A percentile compares a stretch with the other conserved stretches of the same genome.
phyloP scores from a whole-genome alignment of 805 yeast genomes.

The Zygotorulaspora florentina region DNA sequence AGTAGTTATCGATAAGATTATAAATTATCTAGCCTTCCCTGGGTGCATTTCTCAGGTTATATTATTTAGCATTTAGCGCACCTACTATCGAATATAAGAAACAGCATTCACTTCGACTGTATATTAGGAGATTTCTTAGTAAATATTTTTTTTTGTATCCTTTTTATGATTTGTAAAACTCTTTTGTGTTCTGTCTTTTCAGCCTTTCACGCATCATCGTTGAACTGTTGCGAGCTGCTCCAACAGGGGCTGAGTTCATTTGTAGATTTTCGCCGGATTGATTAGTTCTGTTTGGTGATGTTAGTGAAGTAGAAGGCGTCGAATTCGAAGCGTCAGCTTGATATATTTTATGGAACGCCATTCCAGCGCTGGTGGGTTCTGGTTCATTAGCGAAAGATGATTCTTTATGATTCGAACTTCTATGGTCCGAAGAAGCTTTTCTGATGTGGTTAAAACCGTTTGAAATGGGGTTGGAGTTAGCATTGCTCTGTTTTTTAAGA shows the following conservation, averaged over 20 bases:
- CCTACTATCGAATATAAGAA: too few relatives aligned
- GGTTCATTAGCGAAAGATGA: slow-evolving; percentile 6
- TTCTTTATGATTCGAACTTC: slow-evolving; percentile 3
- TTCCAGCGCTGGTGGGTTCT: slow-evolving; percentile 17
- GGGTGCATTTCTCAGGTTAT: too few relatives aligned
- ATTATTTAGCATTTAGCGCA: too few relatives aligned
- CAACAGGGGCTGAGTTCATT: neutral
- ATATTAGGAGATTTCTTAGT: too few relatives aligned
- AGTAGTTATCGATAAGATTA: too few relatives aligned
- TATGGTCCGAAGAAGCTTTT: slow-evolving; percentile 13
- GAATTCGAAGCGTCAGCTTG: slow-evolving; percentile 7
- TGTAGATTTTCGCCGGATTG: neutral
- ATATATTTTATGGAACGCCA: slow-evolving; percentile 27
- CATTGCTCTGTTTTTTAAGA: slow-evolving; percentile 23
- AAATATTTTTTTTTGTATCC: too few relatives aligned
- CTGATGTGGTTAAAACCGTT: slow-evolving; percentile 11
- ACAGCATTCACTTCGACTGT: too few relatives aligned
- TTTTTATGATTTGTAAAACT: slow-evolving; percentile 2
- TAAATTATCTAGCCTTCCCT: too few relatives aligned
- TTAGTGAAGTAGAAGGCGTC: neutral
- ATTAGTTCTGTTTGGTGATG: slow-evolving; percentile 1
- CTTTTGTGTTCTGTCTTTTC: slow-evolving; percentile 21
- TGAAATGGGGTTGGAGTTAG: slow-evolving; percentile 8
- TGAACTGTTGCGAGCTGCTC: slow-evolving; percentile 13
- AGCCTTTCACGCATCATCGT: slow-evolving; percentile 32